Evolutionary conservation across 352 stramenopile genomes (phyloP).

Genomic region (Pythium folliculosum): DNA sequence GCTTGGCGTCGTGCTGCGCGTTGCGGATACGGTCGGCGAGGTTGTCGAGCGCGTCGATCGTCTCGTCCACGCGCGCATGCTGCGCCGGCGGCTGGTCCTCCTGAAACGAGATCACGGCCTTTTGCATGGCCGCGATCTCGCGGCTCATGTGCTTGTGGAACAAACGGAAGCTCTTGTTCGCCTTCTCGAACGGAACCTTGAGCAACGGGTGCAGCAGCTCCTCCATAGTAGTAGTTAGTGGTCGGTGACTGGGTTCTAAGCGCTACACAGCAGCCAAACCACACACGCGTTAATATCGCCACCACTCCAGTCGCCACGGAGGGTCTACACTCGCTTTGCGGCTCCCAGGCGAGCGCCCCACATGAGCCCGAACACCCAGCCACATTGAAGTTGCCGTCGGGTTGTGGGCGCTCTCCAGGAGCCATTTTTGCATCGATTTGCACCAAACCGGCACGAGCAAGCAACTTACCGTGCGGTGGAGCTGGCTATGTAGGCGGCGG

Average conservation of each 20-base stretch:
- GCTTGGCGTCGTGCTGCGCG: slow-evolving; percentile 53
- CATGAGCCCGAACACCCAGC: background rate
- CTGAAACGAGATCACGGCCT: slow-evolving; percentile 51
- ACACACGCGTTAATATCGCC: background rate
- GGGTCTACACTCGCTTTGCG: too few relatives aligned
- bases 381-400: slow-evolving; percentile 25
- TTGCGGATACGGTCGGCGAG: slow-evolving; percentile 46
- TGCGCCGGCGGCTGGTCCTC: slow-evolving; percentile 62
- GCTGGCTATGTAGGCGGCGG: background rate
- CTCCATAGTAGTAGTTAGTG: slow-evolving; percentile 20
- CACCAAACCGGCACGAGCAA: slow-evolving; percentile 1
- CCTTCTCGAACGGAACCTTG: slow-evolving; percentile 73
- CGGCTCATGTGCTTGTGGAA: slow-evolving; percentile 81
- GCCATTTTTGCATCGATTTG: background rate
- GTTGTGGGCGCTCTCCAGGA: background rate
- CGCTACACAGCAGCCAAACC: background rate
- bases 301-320: background rate
- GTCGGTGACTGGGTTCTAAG: background rate
- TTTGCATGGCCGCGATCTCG: slow-evolving; percentile 52
- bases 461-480: slow-evolving; percentile 17
- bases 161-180: slow-evolving; percentile 74
- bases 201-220: slow-evolving; percentile 72
- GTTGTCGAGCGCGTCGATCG: slow-evolving; percentile 49
- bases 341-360: background rate
- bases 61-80: slow-evolving; percentile 55